phyloP scores from a whole-genome alignment of 805 yeast species.

The Starmerella vaccinii region DNA sequence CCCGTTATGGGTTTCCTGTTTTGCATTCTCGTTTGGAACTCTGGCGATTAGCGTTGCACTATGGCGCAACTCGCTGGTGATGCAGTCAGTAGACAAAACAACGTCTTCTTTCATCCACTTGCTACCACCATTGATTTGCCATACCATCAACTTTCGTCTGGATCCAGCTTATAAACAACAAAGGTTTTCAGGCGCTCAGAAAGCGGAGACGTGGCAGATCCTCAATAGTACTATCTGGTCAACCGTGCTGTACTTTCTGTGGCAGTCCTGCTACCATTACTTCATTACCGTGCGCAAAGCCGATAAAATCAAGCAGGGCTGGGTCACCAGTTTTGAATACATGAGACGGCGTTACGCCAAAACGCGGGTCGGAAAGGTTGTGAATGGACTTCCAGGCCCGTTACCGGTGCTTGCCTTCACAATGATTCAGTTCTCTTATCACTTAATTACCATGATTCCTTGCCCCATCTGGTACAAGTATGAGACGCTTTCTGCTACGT shows the following conservation, averaged over 20 bases:
- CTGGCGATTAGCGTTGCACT: slow-evolving; percentile 87
- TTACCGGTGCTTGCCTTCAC: slow-evolving; percentile 84
- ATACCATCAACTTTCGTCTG: slow-evolving; percentile 75
- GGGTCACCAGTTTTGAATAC: slow-evolving; percentile 78
- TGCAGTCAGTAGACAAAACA: slow-evolving; percentile 85
- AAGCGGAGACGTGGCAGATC: slow-evolving; percentile 60
- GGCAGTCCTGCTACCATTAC: slow-evolving; percentile 88
- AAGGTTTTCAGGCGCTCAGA: slow-evolving; percentile 75
- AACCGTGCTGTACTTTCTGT: slow-evolving; percentile 66
- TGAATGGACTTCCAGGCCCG: slow-evolving; percentile 71
- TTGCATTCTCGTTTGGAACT: slow-evolving; percentile 81
- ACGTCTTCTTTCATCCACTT: slow-evolving; percentile 86
- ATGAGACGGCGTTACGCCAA: slow-evolving; percentile 61
- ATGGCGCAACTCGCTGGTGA: slow-evolving; percentile 87
- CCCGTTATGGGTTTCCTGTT: slow-evolving; percentile 68
- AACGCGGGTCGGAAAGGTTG: slow-evolving; percentile 59
- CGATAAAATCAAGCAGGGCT: slow-evolving; percentile 73
- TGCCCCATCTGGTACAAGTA: slow-evolving; percentile 82
- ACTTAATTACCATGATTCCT: slow-evolving; percentile 71
- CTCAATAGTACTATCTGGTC: slow-evolving; percentile 65
- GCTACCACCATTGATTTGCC: slow-evolving; percentile 79
- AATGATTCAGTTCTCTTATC: slow-evolving; percentile 76
- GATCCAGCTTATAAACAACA: slow-evolving; percentile 39
- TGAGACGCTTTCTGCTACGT: slow-evolving; percentile 54
- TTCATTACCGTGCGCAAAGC: slow-evolving; percentile 75